Conservation (phyloP, 2,329 filamentous ascomycete genomes). For the Curvularia spicifera region DNA sequence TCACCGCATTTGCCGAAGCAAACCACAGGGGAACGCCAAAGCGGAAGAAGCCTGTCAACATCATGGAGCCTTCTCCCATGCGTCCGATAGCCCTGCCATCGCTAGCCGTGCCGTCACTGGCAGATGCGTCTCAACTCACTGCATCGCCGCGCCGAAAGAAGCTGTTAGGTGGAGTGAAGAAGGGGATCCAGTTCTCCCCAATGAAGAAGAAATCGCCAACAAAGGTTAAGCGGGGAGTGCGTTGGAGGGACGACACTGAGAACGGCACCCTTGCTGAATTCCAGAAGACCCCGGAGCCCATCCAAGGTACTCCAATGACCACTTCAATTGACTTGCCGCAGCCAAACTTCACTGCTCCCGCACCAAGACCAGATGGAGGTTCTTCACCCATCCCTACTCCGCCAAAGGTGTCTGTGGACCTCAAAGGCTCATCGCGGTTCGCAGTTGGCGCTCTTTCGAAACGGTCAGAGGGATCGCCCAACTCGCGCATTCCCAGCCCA, state of each 20-base stretch:
- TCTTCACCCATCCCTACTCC: constrained; percentile 64
- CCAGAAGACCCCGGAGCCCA: constrained; percentile 83
- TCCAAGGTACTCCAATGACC: constrained; percentile 63
- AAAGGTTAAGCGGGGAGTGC: constrained; percentile 74
- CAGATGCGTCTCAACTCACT: constrained; percentile 50
- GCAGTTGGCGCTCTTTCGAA: constrained; percentile 85
- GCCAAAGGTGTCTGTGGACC: constrained; percentile 65
- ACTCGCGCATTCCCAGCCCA: constrained; percentile 62
- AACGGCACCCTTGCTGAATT: constrained; percentile 88
- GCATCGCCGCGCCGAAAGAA: constrained; percentile 81
- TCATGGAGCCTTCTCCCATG: constrained; percentile 57
- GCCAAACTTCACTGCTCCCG: constrained; percentile 58
- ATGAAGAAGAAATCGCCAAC: constrained; percentile 74
- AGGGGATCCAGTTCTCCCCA: constrained; percentile 80
- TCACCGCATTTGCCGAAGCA: constrained; percentile 71
- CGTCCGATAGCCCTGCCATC: constrained; percentile 48
- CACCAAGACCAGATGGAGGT: constrained; percentile 45
- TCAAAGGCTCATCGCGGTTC: constrained; percentile 74
- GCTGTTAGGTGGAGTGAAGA: constrained; percentile 62
- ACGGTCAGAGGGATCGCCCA: constrained; percentile 67
- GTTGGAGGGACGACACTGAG: constrained; percentile 92
- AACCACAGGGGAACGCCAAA: constrained; percentile 78
- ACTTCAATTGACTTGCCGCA: constrained; percentile 61
- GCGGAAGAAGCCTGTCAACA: constrained; percentile 62
- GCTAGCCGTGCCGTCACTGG: constrained; percentile 38